Conservation (phyloP, 768 basidiomycete genomes). For the Pleurotus citrinopileatus region DNA sequence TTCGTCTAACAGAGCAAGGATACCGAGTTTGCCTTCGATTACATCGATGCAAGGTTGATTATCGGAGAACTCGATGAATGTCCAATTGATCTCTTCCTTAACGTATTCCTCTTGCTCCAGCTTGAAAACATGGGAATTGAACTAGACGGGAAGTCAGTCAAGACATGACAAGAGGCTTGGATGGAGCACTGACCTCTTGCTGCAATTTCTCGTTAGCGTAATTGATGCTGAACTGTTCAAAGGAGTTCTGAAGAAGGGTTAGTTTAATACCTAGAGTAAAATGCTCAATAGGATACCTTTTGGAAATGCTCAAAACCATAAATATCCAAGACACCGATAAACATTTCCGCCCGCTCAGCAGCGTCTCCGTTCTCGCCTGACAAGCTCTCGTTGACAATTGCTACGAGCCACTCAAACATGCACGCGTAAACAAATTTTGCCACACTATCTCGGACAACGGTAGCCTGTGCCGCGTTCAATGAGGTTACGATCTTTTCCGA, state of each 20-base stretch:
- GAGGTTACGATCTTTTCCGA: constrained; percentile 93
- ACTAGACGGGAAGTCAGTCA: constrained; percentile 43
- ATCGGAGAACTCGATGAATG: constrained; percentile 98
- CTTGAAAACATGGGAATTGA: constrained; percentile 99
- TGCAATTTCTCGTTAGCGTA: constrained; percentile 98
- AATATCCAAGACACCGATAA: constrained; percentile 98
- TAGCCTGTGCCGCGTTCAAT: constrained; percentile 85
- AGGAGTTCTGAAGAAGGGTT: constrained; percentile 57
- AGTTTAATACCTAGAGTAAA: neutral
- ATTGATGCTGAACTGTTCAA: constrained; percentile 99
- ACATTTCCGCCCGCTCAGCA: constrained; percentile 90
- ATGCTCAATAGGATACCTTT: constrained; percentile 54
- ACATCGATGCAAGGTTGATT: constrained; percentile 99
- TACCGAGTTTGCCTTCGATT: constrained; percentile 96
- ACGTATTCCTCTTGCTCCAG: constrained; percentile 99
- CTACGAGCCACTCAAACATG: constrained; percentile 97
- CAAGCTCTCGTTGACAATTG: constrained; percentile 95
- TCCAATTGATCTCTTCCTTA: constrained; percentile 99
- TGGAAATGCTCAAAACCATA: constrained; percentile 98
- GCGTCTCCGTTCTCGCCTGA: constrained; percentile 94
- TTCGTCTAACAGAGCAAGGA: constrained; percentile 92
- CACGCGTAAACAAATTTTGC: constrained; percentile 99
- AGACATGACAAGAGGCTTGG: neutral
- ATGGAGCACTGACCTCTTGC: constrained; percentile 71
- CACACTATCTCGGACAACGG: constrained; percentile 92